Base-by-base conservation (phyloP, 208 protist genomes). In the Endotrypanum monterogeii region DNA sequence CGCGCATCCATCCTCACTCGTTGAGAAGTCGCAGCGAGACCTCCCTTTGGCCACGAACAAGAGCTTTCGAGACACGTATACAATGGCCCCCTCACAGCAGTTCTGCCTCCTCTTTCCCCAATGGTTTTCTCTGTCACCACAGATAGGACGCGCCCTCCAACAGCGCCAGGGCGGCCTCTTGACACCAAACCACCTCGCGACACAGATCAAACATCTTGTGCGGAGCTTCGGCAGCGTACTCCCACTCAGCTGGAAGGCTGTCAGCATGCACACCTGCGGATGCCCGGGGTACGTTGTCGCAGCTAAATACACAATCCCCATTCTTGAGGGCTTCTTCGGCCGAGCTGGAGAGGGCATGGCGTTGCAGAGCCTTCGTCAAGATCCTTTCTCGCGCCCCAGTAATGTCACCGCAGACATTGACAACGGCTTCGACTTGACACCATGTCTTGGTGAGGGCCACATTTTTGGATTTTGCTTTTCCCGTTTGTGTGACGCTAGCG, bases 361-460 rank as follows among this genome's bases (percentile, higher is more conserved):
- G 25, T 25, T 65, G 76, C 68, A 80, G 58, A 0, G 76, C 76
- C 44, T 30, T 67, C 32, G 50, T 9, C 25, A 80, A 23, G 0
- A 63, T 58, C n/a, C 63, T 37, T 11, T 63, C 44, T 20, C 46
- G 50, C n/a, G 6, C 44, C 3, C 63, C 70, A 8, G 52, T 52
- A 23, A 80, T 39, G 48, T 76, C 70, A 20, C 76, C 76, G 50
- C 67, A 76, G 14, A 80, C 55, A 63, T 56, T 76, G 12, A 76
- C 48, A 6, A 80, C 56, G 12, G 63, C 70, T 28, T 62, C 52
- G 9, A 80, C 68, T 28, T 39, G 28, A 16, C 68, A 73, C 52
- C 35, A 52, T 37, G 23, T 9, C 50, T 44, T n/a, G 3, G 66
- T 56, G 16, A 20, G 48, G 25, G 50, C 12, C 30, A 3, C n/a